These are phyloP conservation scores for Hypoxylon crocopeplum DNA, from an alignment of 495 filamentous ascomycete species.

Conservation along the genomic window DNA sequence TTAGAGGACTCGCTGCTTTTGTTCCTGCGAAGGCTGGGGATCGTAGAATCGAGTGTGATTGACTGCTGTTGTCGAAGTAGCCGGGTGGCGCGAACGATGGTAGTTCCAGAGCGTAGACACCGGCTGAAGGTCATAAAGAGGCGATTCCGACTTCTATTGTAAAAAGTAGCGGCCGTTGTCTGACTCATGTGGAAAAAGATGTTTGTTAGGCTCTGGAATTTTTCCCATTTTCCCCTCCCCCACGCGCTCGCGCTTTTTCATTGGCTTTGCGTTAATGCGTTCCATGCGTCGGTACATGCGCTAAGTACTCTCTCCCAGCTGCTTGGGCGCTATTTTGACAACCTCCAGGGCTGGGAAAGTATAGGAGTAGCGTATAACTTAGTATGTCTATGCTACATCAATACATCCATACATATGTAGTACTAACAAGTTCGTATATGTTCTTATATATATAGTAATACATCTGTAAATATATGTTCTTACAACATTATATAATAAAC, in stretches of 20 bases:
- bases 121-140: constrained; percentile 23
- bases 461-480: not conserved
- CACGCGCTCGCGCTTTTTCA: constrained; percentile 12
- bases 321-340: too few species aligned
- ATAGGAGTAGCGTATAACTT: too few species aligned
- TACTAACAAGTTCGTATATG: too few species aligned
- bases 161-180: constrained; percentile 1
- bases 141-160: not conserved
- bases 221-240: constrained; percentile 29
- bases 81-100: constrained; percentile 4
- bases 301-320: not conserved
- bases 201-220: too few species aligned
- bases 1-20: too few species aligned
- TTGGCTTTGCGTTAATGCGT: constrained; percentile 9
- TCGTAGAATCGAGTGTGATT: constrained; percentile 9
- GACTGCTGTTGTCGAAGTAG: too few species aligned
- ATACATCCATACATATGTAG: too few species aligned
- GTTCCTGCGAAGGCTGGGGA: not conserved
- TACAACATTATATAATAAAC: too few species aligned
- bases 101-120: constrained; percentile 6
- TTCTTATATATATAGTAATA: too few species aligned
- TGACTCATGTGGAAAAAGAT: constrained; percentile 27
- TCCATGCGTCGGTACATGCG: not conserved
- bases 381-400: too few species aligned
- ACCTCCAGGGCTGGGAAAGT: too few species aligned